phyloP scores from a whole-genome alignment of 2,329 filamentous ascomycete species.

The Diaporthe batatas region DNA sequence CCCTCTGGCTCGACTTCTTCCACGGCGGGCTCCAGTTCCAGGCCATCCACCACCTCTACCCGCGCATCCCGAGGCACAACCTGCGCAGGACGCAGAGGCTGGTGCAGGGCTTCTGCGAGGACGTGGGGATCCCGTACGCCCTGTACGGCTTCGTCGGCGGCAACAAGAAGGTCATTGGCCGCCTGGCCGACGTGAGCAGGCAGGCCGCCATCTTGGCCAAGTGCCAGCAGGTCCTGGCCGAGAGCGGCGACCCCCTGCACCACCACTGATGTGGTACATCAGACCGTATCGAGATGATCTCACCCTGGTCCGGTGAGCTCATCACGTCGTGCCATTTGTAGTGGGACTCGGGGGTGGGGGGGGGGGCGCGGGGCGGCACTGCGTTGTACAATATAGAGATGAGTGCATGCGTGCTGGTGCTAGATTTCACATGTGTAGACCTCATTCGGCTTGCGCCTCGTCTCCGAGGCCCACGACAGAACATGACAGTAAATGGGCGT shows the following conservation, averaged over 20 bases:
- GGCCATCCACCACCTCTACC: constrained; percentile 88
- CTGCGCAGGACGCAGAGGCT: constrained; percentile 80
- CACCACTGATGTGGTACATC: constrained; percentile 34
- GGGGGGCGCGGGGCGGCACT: not conserved
- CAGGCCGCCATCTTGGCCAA: constrained; percentile 84
- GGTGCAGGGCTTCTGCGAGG: constrained; percentile 84
- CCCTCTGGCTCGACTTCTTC: constrained; percentile 88
- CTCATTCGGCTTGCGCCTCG: constrained; percentile 3
- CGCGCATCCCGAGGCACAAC: constrained; percentile 87
- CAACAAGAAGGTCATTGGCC: constrained; percentile 83
- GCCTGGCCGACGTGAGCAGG: constrained; percentile 81
- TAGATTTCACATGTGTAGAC: not conserved
- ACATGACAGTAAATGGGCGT: not conserved
- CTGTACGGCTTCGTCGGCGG: constrained; percentile 88
- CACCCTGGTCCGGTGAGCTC: not conserved
- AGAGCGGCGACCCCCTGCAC: constrained; percentile 48
- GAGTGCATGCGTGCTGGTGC: not conserved
- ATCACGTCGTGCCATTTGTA: constrained; percentile 1
- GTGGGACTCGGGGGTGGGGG: constrained; percentile 16
- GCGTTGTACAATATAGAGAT: not conserved
- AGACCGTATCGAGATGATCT: not conserved
- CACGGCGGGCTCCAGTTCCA: constrained; percentile 93
- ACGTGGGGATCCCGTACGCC: constrained; percentile 87
- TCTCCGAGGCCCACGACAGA: not conserved
- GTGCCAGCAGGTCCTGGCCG: constrained; percentile 70